phyloP scores from a whole-genome alignment of 2,329 filamentous ascomycete species.

The Sordariomycetes sp. region DNA sequence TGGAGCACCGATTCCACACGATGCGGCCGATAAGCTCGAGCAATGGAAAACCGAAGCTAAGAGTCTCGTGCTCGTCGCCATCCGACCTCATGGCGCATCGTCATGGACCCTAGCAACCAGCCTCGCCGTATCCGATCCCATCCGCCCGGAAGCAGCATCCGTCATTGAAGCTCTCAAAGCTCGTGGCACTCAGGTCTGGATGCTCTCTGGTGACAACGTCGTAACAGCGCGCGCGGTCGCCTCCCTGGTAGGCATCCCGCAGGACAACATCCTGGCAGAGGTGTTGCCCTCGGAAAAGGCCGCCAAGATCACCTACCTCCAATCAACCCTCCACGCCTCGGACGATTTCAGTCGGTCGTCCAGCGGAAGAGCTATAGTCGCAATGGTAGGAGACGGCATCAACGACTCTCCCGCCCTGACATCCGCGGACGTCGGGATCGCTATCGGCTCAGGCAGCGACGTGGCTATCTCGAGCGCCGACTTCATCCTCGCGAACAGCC shows the following conservation, averaged over 20 bases:
- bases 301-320: slow-evolving; percentile 56
- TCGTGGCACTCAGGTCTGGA: slow-evolving; percentile 71
- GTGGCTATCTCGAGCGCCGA: slow-evolving; percentile 73
- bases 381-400: slow-evolving; percentile 84
- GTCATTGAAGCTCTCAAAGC: slow-evolving; percentile 57
- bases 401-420: slow-evolving; percentile 80
- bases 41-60: slow-evolving; percentile 55
- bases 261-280: slow-evolving; percentile 71
- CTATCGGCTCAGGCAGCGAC: slow-evolving; percentile 75
- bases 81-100: slow-evolving; percentile 15
- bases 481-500: slow-evolving; percentile 71
- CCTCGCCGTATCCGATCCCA: slow-evolving; percentile 72
- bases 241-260: slow-evolving; percentile 61
- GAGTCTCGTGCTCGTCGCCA: slow-evolving; percentile 51
- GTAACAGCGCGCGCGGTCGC: slow-evolving; percentile 75
- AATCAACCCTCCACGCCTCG: slow-evolving; percentile 36
- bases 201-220: slow-evolving; percentile 88
- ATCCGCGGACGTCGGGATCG: slow-evolving; percentile 74
- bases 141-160: slow-evolving; percentile 60
- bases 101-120: slow-evolving; percentile 48
- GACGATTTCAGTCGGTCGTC: slow-evolving; percentile 4
- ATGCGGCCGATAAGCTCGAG: slow-evolving; percentile 28
- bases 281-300: slow-evolving; percentile 80
- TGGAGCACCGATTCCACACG: slow-evolving; percentile 25
- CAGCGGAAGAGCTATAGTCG: slow-evolving; percentile 40